phyloP scores from a whole-genome alignment of 371 early-diverging fungal species.

The Mortierella sp. region DNA sequence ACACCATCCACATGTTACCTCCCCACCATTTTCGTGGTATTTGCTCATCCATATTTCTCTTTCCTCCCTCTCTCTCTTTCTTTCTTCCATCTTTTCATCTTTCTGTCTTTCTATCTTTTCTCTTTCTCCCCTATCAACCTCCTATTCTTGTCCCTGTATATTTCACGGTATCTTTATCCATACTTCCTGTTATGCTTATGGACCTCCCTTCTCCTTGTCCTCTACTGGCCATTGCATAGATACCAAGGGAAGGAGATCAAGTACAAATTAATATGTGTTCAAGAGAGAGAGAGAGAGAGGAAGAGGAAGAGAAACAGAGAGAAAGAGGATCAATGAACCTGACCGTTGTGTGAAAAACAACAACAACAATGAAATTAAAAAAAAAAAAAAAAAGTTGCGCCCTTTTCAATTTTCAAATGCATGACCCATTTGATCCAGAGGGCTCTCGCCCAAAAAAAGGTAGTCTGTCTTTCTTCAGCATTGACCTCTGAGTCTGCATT shows the following conservation, averaged over 20 bases:
- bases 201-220: slow-evolving; percentile 7
- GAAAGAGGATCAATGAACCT: neutral
- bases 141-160: slow-evolving; percentile 4
- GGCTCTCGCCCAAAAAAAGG: neutral
- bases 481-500: slow-evolving; percentile 4
- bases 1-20: slow-evolving; percentile 13
- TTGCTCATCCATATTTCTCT: slow-evolving; percentile 4
- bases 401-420: neutral
- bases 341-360: slow-evolving; percentile 10
- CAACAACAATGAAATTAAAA: neutral
- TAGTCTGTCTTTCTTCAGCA: neutral
- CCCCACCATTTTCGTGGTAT: neutral
- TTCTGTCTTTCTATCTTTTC: neutral
- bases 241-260: neutral
- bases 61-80: slow-evolving; percentile 2
- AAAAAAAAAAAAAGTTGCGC: slow-evolving; percentile 7
- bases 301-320: neutral
- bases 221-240: neutral
- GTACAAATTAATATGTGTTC: neutral
- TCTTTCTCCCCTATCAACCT: slow-evolving; percentile 3
- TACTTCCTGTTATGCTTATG: slow-evolving; percentile 1
- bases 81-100: slow-evolving; percentile 4
- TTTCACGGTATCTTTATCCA: neutral
- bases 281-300: neutral
- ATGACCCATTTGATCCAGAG: slow-evolving; percentile 4